phyloP scores from a whole-genome alignment of 1,284 basidiomycete species.

The Rhodotorula sp. region DNA sequence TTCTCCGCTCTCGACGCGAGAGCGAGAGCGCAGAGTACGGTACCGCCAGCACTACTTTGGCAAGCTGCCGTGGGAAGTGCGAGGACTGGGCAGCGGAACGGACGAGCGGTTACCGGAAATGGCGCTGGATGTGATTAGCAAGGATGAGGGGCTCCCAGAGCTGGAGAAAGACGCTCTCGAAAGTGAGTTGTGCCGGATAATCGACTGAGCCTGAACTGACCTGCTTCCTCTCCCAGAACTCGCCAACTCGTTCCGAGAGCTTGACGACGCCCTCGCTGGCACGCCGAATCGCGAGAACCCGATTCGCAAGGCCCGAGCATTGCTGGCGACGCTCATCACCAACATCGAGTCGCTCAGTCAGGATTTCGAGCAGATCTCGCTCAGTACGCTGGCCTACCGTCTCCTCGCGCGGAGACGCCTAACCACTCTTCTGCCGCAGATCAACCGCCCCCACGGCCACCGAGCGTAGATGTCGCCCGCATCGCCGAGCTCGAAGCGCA shows the following conservation, averaged over 20 bases:
- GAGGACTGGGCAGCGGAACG: conserved; percentile 21
- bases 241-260: neutral
- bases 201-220: neutral
- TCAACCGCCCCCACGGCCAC: conserved; percentile 21
- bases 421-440: neutral
- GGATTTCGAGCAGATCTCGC: conserved; percentile 62
- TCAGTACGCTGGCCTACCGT: conserved; percentile 45
- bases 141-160: conserved; percentile 33
- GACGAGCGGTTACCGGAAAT: conserved; percentile 34
- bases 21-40: conserved; percentile 33
- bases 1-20: conserved; percentile 29
- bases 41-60: conserved; percentile 42
- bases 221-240: neutral
- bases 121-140: conserved; percentile 27
- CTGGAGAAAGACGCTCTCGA: conserved; percentile 39
- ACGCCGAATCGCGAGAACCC: conserved; percentile 2
- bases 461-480: conserved; percentile 52
- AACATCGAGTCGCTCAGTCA: conserved; percentile 65
- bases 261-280: conserved; percentile 2
- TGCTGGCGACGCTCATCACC: conserved; percentile 62
- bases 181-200: neutral
- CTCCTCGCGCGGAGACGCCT: neutral
- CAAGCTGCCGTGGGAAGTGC: conserved; percentile 46
- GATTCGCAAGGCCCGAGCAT: conserved; percentile 14
- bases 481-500: conserved; percentile 68